These are phyloP conservation scores for Pythium dissimile DNA, from an alignment of 352 stramenopile species.

Conservation along the genomic window DNA sequence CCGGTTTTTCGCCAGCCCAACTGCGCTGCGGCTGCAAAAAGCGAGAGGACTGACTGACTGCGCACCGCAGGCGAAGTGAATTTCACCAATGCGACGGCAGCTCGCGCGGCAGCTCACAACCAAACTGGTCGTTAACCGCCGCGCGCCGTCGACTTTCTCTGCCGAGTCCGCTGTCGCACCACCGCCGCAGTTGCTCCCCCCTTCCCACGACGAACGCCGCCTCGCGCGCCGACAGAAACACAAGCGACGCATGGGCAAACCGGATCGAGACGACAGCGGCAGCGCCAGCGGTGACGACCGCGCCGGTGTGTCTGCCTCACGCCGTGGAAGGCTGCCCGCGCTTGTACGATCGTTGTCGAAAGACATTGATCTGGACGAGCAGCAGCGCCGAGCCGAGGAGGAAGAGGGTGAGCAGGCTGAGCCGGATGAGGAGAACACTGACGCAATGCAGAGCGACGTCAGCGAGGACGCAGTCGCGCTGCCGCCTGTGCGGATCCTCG, in stretches of 20 bases:
- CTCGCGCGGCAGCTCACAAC: too few species aligned
- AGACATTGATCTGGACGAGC: constrained; percentile 13
- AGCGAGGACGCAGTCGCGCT: background rate
- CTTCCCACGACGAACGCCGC: background rate
- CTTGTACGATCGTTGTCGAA: constrained; percentile 17
- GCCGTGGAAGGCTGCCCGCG: background rate
- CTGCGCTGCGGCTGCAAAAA: too few species aligned
- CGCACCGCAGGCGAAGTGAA: too few species aligned
- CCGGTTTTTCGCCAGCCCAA: too few species aligned
- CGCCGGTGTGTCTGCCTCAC: background rate
- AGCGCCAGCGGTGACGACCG: too few species aligned
- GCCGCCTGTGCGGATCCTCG: constrained; percentile 20
- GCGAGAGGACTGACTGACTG: too few species aligned
- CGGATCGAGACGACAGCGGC: background rate
- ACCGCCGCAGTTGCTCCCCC: background rate
- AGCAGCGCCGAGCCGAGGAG: background rate
- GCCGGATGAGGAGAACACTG: constrained; percentile 19
- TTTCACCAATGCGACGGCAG: too few species aligned
- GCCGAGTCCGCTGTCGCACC: background rate
- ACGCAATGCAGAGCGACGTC: constrained; percentile 1
- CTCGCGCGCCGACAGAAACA: background rate
- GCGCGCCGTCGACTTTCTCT: too few species aligned
- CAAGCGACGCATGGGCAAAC: constrained; percentile 15
- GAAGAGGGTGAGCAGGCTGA: constrained; percentile 15
- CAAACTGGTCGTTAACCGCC: too few species aligned